These are phyloP conservation scores for Salix udensis DNA, from an alignment of 345 rosid genomes.

Conservation along the genomic window DNA sequence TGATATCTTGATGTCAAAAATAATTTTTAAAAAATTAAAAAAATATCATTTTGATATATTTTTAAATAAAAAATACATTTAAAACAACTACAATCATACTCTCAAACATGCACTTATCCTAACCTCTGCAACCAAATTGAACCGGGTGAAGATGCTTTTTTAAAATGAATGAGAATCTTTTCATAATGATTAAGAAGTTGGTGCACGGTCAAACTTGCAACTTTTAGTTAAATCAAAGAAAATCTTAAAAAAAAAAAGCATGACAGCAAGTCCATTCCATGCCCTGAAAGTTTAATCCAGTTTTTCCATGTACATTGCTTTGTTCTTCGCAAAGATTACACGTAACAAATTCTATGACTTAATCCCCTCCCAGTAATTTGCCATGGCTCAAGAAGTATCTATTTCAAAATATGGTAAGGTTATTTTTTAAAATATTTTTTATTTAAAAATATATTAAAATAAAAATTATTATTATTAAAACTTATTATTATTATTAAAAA, in stretches of 20 bases:
- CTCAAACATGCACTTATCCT: no score
- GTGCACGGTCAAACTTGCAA: neutral
- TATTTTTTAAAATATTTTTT: no score
- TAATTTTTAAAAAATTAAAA: no score
- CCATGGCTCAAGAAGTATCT: no score
- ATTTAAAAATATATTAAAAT: no score
- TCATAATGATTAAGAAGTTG: neutral
- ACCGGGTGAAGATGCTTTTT: neutral
- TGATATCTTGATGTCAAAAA: no score
- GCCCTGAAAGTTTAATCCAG: neutral
- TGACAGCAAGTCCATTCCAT: neutral
- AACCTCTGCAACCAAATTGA: neutral
- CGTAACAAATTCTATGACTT: neutral
- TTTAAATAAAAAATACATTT: no score
- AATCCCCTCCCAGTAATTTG: neutral
- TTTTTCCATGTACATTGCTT: neutral
- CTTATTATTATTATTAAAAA: no score
- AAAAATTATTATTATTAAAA: no score
- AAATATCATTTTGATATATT: no score
- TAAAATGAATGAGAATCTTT: neutral
- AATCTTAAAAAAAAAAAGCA: no score
- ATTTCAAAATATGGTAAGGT: fast-evolving
- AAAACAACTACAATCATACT: no score
- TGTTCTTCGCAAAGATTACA: neutral
- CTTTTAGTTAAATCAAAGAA: neutral